These are phyloP conservation scores for Cynara cardunculus DNA, from an alignment of 129 eudicot genomes.

Conservation along the genomic window DNA sequence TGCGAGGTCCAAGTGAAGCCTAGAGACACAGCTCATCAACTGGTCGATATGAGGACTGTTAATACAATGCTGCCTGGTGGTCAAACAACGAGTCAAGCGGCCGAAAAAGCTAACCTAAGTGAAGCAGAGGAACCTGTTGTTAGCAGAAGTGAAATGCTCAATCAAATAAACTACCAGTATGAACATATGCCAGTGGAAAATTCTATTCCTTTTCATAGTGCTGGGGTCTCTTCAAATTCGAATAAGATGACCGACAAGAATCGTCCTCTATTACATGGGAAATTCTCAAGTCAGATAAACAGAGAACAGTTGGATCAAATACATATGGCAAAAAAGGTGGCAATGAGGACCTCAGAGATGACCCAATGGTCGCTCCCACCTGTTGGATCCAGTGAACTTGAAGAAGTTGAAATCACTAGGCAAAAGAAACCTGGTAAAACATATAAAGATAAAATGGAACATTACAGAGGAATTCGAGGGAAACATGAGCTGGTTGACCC, in stretches of 20 bases:
- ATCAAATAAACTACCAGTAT: neutral
- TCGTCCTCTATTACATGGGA: conserved; percentile 10
- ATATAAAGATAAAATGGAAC: conserved; percentile 11
- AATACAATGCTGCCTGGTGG: conserved; percentile 8
- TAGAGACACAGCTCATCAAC: conserved; percentile 9
- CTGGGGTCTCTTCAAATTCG: conserved; percentile 13
- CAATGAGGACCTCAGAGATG: conserved; percentile 4
- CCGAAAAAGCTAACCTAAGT: neutral
- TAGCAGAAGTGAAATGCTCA: conserved; percentile 9
- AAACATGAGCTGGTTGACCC: conserved; percentile 4
- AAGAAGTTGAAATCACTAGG: conserved; percentile 11
- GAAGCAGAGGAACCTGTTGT: neutral
- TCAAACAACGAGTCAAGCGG: conserved; percentile 15
- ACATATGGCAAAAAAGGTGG: conserved; percentile 10
- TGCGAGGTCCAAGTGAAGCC: conserved; percentile 4
- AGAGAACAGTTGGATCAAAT: conserved; percentile 1
- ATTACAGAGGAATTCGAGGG: conserved; percentile 13
- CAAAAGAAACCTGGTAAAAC: conserved; percentile 8
- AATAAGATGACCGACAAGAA: neutral
- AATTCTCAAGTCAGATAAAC: conserved; percentile 11
- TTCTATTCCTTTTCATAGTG: neutral
- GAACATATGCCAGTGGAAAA: conserved; percentile 14
- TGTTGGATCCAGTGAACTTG: conserved; percentile 23
- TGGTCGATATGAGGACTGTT: neutral
- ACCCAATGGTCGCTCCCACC: conserved; percentile 20